phyloP scores from a whole-genome alignment of 2,329 filamentous ascomycete genomes.

The Cryoendolithus antarcticus region DNA sequence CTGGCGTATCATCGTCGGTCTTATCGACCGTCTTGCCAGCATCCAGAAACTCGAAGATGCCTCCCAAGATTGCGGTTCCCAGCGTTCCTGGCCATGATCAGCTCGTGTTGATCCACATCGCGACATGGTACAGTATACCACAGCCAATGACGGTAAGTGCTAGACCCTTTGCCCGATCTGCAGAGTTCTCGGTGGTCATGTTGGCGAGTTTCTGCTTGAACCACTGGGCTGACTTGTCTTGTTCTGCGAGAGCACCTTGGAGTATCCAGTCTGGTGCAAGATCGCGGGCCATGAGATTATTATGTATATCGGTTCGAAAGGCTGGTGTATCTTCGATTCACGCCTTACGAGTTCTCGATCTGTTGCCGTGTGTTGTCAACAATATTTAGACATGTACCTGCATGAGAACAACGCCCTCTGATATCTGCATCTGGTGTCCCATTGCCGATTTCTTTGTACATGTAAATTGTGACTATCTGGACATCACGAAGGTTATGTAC shows the following conservation, averaged over 20 bases:
- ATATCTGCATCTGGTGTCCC: too few species aligned
- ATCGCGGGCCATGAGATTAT: conserved; percentile 10
- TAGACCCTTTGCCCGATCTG: conserved; percentile 27
- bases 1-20: conserved; percentile 28
- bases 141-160: conserved; percentile 74
- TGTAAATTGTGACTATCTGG: not conserved
- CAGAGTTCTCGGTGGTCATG: conserved; percentile 6
- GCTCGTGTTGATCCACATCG: conserved; percentile 1
- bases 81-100: conserved; percentile 51
- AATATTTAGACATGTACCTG: too few species aligned
- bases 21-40: conserved; percentile 26
- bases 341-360: too few species aligned
- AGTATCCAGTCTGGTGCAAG: conserved; percentile 21
- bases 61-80: conserved; percentile 72
- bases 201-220: conserved; percentile 11
- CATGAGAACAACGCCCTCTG: too few species aligned
- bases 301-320: too few species aligned
- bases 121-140: conserved; percentile 40
- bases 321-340: too few species aligned
- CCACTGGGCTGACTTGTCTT: conserved; percentile 11
- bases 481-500: not conserved
- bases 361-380: too few species aligned
- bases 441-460: too few species aligned
- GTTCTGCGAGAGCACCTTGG: conserved; percentile 16
- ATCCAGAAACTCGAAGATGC: conserved; percentile 58